Evolutionary conservation across 208 protist genomes (phyloP).

Genomic region (Acanthamoeba culbertsoni): DNA sequence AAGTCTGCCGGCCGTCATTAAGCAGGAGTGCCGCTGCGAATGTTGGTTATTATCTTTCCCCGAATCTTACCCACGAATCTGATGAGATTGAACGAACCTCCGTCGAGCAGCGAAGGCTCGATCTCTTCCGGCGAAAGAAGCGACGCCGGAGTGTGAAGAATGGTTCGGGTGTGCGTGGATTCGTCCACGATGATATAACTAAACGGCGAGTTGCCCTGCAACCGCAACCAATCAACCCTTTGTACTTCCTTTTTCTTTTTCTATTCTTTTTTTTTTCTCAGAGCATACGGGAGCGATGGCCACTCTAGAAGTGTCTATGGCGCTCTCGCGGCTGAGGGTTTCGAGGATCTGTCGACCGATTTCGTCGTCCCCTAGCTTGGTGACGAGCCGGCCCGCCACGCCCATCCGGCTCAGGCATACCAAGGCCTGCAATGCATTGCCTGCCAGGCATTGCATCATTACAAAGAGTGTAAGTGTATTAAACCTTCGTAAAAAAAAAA

Average conservation of each 20-base stretch:
- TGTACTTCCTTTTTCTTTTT: no score
- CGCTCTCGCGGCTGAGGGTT: not conserved
- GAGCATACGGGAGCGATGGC: not conserved
- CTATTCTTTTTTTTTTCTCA: no score
- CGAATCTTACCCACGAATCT: no score
- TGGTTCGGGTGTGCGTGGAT: not conserved
- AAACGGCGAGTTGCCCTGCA: conserved; percentile 38
- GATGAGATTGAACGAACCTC: not conserved
- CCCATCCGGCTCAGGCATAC: not conserved
- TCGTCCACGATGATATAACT: conserved; percentile 38
- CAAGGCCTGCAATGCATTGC: not conserved
- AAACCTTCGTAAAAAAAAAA: not conserved
- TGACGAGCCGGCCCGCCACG: not conserved
- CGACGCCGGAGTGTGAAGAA: not conserved
- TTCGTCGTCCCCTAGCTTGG: conserved; percentile 10
- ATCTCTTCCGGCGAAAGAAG: not conserved
- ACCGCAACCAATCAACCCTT: no score
- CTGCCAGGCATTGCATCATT: not conserved
- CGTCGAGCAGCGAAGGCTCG: not conserved
- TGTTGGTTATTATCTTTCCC: not conserved
- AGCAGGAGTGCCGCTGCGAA: not conserved
- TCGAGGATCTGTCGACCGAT: conserved; percentile 19
- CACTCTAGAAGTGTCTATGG: not conserved
- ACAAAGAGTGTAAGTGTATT: no score
- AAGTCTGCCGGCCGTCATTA: not conserved